phyloP scores from a whole-genome alignment of 495 filamentous ascomycete genomes.

The Neurospora terricola region DNA sequence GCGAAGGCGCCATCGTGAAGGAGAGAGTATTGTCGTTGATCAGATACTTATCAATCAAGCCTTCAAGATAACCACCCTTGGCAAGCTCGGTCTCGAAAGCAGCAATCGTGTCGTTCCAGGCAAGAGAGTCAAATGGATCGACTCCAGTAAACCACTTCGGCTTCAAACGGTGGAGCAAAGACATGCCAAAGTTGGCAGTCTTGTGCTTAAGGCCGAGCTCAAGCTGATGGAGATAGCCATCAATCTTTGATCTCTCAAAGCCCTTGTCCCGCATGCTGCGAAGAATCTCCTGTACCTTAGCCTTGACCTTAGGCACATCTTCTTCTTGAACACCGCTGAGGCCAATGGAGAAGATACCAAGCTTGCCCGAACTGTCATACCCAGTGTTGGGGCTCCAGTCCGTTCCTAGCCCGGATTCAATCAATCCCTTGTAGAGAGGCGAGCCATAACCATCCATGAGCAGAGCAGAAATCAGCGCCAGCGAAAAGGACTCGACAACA shows the following conservation, averaged over 20 bases:
- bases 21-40: slow-evolving; percentile 76
- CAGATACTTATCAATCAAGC: slow-evolving; percentile 80
- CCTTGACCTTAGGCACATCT: slow-evolving; percentile 66
- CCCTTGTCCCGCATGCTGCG: slow-evolving; percentile 55
- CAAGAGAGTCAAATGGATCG: slow-evolving; percentile 80
- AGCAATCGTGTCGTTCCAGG: slow-evolving; percentile 78
- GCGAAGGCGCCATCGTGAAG: slow-evolving; percentile 88
- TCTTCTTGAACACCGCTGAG: slow-evolving; percentile 74
- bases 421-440: slow-evolving; percentile 80
- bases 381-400: slow-evolving; percentile 94
- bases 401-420: slow-evolving; percentile 82
- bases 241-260: slow-evolving; percentile 81
- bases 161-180: slow-evolving; percentile 75
- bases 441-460: slow-evolving; percentile 92
- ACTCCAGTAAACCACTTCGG: slow-evolving; percentile 91
- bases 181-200: slow-evolving; percentile 87
- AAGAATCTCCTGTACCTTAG: slow-evolving; percentile 59
- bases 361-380: slow-evolving; percentile 65
- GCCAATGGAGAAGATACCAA: slow-evolving; percentile 80
- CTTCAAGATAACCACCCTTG: slow-evolving; percentile 70
- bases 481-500: slow-evolving; percentile 74
- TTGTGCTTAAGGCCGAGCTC: slow-evolving; percentile 89
- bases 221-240: slow-evolving; percentile 86
- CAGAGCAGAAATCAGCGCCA: slow-evolving; percentile 69
- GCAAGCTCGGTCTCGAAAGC: slow-evolving; percentile 66